phyloP scores from a whole-genome alignment of 2,329 filamentous ascomycete species.

The Fusarium protoensiforme region DNA sequence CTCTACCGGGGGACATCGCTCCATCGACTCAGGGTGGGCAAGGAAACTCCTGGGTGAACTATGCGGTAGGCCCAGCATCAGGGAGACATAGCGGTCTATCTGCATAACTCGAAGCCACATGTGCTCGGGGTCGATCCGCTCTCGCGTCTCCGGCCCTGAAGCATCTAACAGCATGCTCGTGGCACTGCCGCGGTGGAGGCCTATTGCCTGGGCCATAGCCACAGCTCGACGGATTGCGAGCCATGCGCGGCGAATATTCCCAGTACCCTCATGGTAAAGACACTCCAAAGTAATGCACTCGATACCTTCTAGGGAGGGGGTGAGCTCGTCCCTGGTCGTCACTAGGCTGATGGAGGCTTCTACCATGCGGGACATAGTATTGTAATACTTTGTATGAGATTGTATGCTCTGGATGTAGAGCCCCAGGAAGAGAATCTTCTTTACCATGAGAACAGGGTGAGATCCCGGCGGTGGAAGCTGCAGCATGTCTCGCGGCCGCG shows the following conservation, averaged over 20 bases:
- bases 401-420: slow-evolving; percentile 29
- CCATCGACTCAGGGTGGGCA: not conserved
- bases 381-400: not conserved
- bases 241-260: slow-evolving; percentile 17
- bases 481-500: not conserved
- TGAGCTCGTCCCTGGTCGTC: slow-evolving; percentile 52
- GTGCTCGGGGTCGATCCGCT: not conserved
- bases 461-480: slow-evolving; percentile 18
- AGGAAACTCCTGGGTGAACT: not conserved
- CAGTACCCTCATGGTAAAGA: slow-evolving; percentile 50
- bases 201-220: not conserved
- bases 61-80: slow-evolving; percentile 3
- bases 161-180: not conserved
- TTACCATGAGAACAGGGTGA: slow-evolving; percentile 37
- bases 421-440: slow-evolving; percentile 18
- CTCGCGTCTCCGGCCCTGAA: not conserved
- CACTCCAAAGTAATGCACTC: slow-evolving; percentile 56
- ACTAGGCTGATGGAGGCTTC: slow-evolving; percentile 46
- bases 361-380: slow-evolving; percentile 44
- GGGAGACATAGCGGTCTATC: not conserved
- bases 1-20: not conserved
- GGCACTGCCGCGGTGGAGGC: not conserved
- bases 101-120: slow-evolving; percentile 6
- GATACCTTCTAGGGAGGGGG: slow-evolving; percentile 52
- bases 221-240: not conserved